phyloP scores from a whole-genome alignment of 176 grass and related monocot species.

The Dendrocalamus sinicus region DNA sequence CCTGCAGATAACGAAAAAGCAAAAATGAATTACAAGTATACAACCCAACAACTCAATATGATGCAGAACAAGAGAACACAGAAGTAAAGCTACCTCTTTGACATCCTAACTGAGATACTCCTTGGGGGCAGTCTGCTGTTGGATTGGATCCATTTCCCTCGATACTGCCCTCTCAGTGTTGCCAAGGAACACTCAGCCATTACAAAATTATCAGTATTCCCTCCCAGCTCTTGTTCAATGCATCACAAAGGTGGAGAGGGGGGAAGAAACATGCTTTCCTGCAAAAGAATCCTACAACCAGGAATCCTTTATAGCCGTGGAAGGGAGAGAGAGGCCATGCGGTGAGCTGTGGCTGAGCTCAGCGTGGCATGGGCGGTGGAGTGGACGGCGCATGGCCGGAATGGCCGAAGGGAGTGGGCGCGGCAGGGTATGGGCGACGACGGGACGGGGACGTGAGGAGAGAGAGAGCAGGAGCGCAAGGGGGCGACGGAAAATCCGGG shows the following conservation, averaged over 20 bases:
- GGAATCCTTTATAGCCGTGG: too few relatives aligned
- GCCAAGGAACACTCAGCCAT: constrained; percentile 69
- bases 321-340: too few relatives aligned
- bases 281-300: too few relatives aligned
- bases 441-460: too few relatives aligned
- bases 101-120: constrained; percentile 14
- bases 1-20: constrained; percentile 37
- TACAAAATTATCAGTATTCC: neutral
- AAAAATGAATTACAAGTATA: neutral
- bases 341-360: too few relatives aligned
- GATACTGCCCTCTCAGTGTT: constrained; percentile 46
- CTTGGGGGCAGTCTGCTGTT: constrained; percentile 31
- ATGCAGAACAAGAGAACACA: neutral
- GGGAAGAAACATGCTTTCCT: constrained; percentile 11
- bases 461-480: too few relatives aligned
- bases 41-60: constrained; percentile 19
- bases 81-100: constrained; percentile 50
- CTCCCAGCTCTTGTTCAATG: neutral
- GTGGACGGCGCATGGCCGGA: too few relatives aligned
- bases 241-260: constrained; percentile 11
- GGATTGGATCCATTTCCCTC: constrained; percentile 44
- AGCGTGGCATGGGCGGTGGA: too few relatives aligned
- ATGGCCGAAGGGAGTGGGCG: too few relatives aligned
- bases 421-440: too few relatives aligned
- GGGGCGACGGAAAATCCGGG: too few relatives aligned